A percentile compares a stretch with the other conserved stretches of the same genome.
Conservation (phyloP, 2,329 filamentous ascomycete species). For the Chaetomium globosum region DNA sequence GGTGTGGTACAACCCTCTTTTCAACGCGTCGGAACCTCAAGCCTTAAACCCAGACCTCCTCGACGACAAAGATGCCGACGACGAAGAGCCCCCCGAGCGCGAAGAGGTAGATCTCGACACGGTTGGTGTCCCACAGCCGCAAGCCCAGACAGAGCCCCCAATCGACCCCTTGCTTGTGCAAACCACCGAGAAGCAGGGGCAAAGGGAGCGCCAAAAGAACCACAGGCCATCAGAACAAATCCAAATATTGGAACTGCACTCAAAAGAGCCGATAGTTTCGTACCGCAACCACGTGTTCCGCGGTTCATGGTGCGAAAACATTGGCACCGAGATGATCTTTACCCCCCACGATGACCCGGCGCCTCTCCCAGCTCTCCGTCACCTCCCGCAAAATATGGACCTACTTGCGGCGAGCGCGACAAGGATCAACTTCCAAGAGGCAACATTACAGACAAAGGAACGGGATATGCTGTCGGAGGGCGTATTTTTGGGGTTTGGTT, state of each 20-base stretch:
- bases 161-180: conserved; percentile 33
- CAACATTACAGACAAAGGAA: conserved; percentile 56
- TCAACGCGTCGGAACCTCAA: conserved; percentile 34
- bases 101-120: conserved; percentile 42
- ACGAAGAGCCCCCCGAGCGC: conserved; percentile 41
- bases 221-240: conserved; percentile 47
- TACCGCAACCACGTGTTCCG: conserved; percentile 78
- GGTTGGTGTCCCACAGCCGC: conserved; percentile 26
- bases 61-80: conserved; percentile 38
- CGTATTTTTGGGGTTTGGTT: conserved; percentile 13
- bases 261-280: conserved; percentile 72
- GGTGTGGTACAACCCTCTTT: conserved; percentile 44
- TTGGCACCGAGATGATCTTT: conserved; percentile 84
- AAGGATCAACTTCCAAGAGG: conserved; percentile 69
- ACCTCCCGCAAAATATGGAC: conserved; percentile 63
- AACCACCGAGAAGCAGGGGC: conserved; percentile 31
- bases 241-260: conserved; percentile 83
- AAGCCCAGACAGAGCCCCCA: conserved; percentile 11
- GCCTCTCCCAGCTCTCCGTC: conserved; percentile 52
- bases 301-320: conserved; percentile 78
- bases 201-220: conserved; percentile 13
- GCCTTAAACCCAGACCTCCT: conserved; percentile 30
- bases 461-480: conserved; percentile 27
- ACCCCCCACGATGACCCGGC: conserved; percentile 50
- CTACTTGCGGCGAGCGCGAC: conserved; percentile 71